phyloP scores from a whole-genome alignment of 2,329 filamentous ascomycete genomes.

The Fusarium subglutinans region DNA sequence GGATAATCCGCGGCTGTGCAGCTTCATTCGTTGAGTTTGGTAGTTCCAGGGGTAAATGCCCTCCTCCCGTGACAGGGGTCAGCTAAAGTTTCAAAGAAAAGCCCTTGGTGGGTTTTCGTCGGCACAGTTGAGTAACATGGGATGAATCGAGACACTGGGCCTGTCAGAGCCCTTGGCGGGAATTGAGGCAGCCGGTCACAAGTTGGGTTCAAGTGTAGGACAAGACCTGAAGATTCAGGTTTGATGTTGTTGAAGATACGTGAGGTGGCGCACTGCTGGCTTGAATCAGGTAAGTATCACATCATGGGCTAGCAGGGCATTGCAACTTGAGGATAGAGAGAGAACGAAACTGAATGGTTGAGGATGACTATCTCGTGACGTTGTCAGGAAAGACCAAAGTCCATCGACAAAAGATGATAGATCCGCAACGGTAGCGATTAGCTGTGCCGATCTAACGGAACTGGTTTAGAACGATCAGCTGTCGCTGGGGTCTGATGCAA shows the following conservation, averaged over 20 bases:
- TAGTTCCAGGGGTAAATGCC: constrained; percentile 27
- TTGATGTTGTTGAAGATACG: neutral
- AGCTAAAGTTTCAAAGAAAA: constrained; percentile 34
- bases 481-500: constrained; percentile 28
- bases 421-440: constrained; percentile 15
- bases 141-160: constrained; percentile 31
- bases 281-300: neutral
- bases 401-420: neutral
- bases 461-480: constrained; percentile 21
- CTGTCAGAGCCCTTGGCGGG: constrained; percentile 13
- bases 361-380: neutral
- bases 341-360: neutral
- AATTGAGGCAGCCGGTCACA: constrained; percentile 33
- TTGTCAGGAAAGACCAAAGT: neutral
- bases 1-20: neutral
- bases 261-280: neutral
- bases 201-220: constrained; percentile 2
- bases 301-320: neutral
- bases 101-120: constrained; percentile 5
- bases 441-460: constrained; percentile 25
- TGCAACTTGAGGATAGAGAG: neutral
- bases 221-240: constrained; percentile 2
- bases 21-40: constrained; percentile 1
- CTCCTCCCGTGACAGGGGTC: constrained; percentile 16
- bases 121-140: constrained; percentile 31